Evolutionary conservation across 768 basidiomycete genomes (phyloP).

Genomic region (Hebeloma cylindrosporum): DNA sequence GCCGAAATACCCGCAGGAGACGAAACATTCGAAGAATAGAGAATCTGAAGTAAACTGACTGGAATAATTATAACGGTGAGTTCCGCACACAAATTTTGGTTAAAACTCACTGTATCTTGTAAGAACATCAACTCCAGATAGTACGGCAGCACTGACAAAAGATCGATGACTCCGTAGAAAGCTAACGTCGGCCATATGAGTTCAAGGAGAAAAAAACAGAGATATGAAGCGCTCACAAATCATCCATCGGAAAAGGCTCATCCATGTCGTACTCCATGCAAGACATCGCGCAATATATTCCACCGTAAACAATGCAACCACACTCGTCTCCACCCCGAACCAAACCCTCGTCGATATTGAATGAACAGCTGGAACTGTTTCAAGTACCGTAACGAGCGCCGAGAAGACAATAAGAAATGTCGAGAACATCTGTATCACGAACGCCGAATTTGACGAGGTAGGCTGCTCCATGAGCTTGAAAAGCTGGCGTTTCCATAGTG

Average conservation of each 20-base stretch:
- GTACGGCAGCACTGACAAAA: constrained; percentile 84
- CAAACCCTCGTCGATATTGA: constrained; percentile 67
- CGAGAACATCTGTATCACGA: constrained; percentile 68
- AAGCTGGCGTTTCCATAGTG: constrained; percentile 63
- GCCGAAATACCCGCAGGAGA: constrained; percentile 83
- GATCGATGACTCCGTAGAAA: constrained; percentile 84
- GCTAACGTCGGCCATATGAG: constrained; percentile 33
- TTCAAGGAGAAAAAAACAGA: not conserved
- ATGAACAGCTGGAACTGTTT: constrained; percentile 79
- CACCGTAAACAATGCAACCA: constrained; percentile 84
- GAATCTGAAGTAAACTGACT: constrained; percentile 88
- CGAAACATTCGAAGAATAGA: constrained; percentile 91
- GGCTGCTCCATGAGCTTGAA: constrained; percentile 80
- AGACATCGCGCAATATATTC: constrained; percentile 75
- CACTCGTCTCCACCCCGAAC: constrained; percentile 85
- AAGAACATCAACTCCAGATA: constrained; percentile 82
- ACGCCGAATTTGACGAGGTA: constrained; percentile 72
- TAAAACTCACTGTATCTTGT: constrained; percentile 70
- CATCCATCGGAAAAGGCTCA: constrained; percentile 59
- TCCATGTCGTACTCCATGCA: constrained; percentile 75
- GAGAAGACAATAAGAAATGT: constrained; percentile 74
- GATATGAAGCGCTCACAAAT: constrained; percentile 55
- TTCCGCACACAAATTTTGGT: not conserved
- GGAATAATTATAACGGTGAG: constrained; percentile 1
- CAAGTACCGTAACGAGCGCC: constrained; percentile 73